Percentiles rank a stretch among this genome's conserved stretches.
These are phyloP conservation scores for Ascochyta fabae DNA, from an alignment of 2,329 filamentous ascomycete species.

Conservation along the genomic window DNA sequence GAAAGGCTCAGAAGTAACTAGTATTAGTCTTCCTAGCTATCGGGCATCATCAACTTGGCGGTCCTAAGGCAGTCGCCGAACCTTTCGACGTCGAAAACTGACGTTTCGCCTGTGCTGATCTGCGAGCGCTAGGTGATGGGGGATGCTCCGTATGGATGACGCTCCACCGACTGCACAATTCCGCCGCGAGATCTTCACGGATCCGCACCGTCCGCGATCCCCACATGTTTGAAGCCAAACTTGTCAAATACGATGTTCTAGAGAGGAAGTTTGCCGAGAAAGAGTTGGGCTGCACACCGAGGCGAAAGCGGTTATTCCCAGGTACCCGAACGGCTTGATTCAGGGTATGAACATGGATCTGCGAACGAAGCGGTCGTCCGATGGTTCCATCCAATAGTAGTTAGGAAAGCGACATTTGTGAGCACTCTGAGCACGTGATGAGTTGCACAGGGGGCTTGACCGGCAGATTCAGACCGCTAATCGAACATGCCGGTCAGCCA, in stretches of 20 bases:
- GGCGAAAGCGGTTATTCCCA: background rate
- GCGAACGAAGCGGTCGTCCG: background rate
- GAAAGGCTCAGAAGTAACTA: constrained; percentile 1
- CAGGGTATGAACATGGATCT: background rate
- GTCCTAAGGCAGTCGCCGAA: background rate
- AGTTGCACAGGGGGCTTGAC: background rate
- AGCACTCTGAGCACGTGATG: background rate
- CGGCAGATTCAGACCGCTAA: background rate
- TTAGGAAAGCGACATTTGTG: background rate
- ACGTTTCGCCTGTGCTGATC: constrained; percentile 10
- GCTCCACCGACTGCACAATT: background rate
- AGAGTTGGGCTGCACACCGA: background rate
- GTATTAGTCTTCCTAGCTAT: background rate
- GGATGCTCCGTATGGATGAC: background rate
- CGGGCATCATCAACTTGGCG: background rate
- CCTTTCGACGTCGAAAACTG: background rate
- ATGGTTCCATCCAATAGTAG: background rate
- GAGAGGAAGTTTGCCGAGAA: constrained; percentile 8
- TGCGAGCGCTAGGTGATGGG: constrained; percentile 3
- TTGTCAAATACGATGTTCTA: background rate
- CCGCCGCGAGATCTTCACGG: constrained; percentile 3
- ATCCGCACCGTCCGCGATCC: background rate
- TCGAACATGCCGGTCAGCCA: background rate
- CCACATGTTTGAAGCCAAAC: background rate
- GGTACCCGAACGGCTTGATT: background rate